Percentiles rank a stretch among this genome's conserved stretches.
Conservation (phyloP, 179 eudicot genomes). For the Silene vulgaris region DNA sequence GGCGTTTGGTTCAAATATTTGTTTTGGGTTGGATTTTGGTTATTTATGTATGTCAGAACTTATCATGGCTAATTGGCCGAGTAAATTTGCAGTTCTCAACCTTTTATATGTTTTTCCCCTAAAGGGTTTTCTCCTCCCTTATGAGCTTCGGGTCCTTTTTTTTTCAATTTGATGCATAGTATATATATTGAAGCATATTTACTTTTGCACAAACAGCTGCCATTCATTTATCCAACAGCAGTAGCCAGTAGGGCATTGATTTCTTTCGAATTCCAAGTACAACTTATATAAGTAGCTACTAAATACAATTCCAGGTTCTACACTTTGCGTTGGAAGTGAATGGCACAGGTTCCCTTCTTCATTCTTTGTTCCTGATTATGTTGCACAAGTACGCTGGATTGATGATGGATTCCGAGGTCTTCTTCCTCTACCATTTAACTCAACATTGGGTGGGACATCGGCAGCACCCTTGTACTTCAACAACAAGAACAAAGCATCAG, state of each 20-base stretch:
- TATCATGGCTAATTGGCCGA: not conserved
- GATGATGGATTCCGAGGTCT: conserved; percentile 97
- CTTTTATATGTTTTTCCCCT: not conserved
- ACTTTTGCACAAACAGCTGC: not conserved
- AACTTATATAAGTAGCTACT: not conserved
- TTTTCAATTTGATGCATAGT: not conserved
- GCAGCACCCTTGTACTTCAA: conserved; percentile 90
- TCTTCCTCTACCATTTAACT: conserved; percentile 85
- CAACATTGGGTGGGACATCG: conserved; percentile 83
- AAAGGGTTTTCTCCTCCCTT: not conserved
- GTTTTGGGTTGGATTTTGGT: not conserved
- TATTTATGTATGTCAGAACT: not conserved
- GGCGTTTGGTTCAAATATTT: conserved; percentile 1
- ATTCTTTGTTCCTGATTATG: conserved; percentile 79
- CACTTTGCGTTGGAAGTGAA: conserved; percentile 93
- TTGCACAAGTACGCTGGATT: conserved; percentile 79
- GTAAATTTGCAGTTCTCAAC: too few species aligned
- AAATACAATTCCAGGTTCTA: conserved; percentile 51
- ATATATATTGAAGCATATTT: not conserved
- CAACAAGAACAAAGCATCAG: conserved; percentile 86
- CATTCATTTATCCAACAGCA: not conserved
- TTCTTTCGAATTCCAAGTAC: not conserved
- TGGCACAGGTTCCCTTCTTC: conserved; percentile 99
- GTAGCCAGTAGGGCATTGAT: not conserved
- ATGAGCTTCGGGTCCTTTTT: not conserved